Percentiles rank a stretch among this genome's conserved stretches.
Conservation (phyloP, 1,284 basidiomycete species). For the Ceratobasidium sp. region DNA sequence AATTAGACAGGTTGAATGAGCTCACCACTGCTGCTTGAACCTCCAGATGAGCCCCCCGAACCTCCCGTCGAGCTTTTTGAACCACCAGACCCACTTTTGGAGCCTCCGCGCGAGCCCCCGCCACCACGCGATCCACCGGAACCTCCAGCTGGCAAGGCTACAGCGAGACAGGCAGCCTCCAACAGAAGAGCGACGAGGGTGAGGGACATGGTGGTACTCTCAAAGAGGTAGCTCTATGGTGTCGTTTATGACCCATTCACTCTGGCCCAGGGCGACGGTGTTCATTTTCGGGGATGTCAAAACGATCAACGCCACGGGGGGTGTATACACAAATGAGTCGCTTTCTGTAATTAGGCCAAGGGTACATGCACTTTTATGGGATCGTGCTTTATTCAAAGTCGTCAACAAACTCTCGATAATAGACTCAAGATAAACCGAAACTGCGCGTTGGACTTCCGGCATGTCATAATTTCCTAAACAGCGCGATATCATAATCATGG, state of each 20-base stretch:
- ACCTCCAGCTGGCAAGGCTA: constrained; percentile 29
- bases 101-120: constrained; percentile 2
- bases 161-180: background rate
- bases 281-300: background rate
- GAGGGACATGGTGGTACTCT: background rate
- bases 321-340: too few species aligned
- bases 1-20: background rate
- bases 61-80: background rate
- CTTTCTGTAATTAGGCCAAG: too few species aligned
- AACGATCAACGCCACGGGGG: background rate
- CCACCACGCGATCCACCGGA: constrained; percentile 26
- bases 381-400: too few species aligned
- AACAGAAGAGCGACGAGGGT: constrained; percentile 3
- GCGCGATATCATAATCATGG: background rate
- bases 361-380: too few species aligned
- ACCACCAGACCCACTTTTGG: constrained; percentile 10
- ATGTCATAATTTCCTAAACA: background rate
- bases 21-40: background rate
- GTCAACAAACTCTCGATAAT: too few species aligned
- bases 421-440: background rate
- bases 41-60: background rate
- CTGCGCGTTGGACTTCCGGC: too few species aligned
- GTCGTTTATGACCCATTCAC: background rate
- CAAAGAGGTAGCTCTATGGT: background rate
- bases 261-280: too few species aligned